These are phyloP conservation scores for Pseudozyma hubeiensis DNA, from an alignment of 1,284 basidiomycete genomes.

Conservation along the genomic window DNA sequence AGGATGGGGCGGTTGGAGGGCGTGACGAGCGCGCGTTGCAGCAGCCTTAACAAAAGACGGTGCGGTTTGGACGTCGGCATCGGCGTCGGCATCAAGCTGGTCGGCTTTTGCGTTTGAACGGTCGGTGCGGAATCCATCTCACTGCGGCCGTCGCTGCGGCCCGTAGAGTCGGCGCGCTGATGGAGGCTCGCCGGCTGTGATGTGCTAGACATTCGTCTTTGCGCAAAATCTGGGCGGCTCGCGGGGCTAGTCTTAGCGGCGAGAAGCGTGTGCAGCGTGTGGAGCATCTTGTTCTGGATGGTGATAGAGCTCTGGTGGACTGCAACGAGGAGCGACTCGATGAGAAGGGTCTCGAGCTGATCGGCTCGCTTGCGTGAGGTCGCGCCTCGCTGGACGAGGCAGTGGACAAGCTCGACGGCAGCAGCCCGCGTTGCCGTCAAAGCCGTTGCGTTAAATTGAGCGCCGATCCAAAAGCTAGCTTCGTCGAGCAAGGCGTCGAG, in stretches of 20 bases:
- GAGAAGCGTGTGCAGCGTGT: conserved; percentile 82
- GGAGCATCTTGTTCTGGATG: conserved; percentile 82
- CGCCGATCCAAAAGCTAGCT: conserved; percentile 34
- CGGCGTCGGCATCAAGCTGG: neutral
- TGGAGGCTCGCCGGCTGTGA: conserved; percentile 15
- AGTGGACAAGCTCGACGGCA: conserved; percentile 83
- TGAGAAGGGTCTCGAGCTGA: conserved; percentile 74
- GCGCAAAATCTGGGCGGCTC: conserved; percentile 9
- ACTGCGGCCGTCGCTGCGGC: conserved; percentile 17
- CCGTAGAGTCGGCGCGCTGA: conserved; percentile 19
- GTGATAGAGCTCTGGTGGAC: conserved; percentile 72
- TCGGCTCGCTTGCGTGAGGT: conserved; percentile 75
- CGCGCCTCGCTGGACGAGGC: conserved; percentile 82
- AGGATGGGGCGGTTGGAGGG: conserved; percentile 80
- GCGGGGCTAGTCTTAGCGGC: conserved; percentile 23
- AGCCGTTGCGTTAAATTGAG: conserved; percentile 9
- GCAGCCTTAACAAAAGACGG: conserved; percentile 78
- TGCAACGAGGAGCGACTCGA: conserved; percentile 80
- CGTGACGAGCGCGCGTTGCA: conserved; percentile 82
- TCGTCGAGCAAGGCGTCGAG: conserved; percentile 46
- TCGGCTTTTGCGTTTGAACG: conserved; percentile 1
- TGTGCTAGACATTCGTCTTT: conserved; percentile 21
- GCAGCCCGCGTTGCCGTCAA: conserved; percentile 74
- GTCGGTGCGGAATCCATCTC: conserved; percentile 1
- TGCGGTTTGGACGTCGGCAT: conserved; percentile 37